Evolutionary conservation across 768 basidiomycete genomes (phyloP).

Genomic region (Lactifluus hygrophoroides): DNA sequence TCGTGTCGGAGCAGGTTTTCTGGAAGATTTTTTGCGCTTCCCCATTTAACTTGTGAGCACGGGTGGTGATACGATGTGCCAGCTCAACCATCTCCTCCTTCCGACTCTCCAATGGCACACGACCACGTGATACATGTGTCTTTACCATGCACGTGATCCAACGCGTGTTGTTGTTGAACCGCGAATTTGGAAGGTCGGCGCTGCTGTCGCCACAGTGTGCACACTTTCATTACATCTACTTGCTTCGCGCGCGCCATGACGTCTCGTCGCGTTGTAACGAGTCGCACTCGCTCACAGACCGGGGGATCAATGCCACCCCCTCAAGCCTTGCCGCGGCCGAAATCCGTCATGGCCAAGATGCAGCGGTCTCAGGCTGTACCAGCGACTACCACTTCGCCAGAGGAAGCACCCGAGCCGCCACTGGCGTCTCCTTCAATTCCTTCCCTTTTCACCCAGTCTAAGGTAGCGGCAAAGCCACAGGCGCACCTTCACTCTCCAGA

Average conservation of each 20-base stretch:
- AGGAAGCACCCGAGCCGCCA: conserved; percentile 18
- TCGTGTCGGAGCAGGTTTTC: conserved; percentile 63
- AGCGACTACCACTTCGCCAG: conserved; percentile 23
- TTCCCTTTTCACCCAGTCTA: not conserved
- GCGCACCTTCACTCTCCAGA: conserved; percentile 18
- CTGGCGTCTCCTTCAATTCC: not conserved
- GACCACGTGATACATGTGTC: conserved; percentile 1
- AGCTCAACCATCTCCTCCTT: too few relatives aligned
- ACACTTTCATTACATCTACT: not conserved
- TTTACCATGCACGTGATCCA: conserved; percentile 22
- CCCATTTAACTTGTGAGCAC: conserved; percentile 47
- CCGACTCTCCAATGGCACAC: too few relatives aligned
- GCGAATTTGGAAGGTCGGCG: not conserved
- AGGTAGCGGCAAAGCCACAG: conserved; percentile 21
- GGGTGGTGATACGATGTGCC: not conserved
- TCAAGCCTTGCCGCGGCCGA: conserved; percentile 32
- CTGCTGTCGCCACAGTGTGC: not conserved
- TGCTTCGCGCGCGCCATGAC: conserved; percentile 39
- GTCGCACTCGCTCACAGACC: conserved; percentile 37
- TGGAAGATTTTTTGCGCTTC: conserved; percentile 84
- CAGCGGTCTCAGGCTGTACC: conserved; percentile 25
- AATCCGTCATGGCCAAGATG: conserved; percentile 42
- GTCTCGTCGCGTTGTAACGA: conserved; percentile 47
- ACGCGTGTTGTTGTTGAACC: conserved; percentile 14
- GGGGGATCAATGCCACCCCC: conserved; percentile 29